Conservation (phyloP, 495 filamentous ascomycete genomes). For the Cenococcum geophilum region DNA sequence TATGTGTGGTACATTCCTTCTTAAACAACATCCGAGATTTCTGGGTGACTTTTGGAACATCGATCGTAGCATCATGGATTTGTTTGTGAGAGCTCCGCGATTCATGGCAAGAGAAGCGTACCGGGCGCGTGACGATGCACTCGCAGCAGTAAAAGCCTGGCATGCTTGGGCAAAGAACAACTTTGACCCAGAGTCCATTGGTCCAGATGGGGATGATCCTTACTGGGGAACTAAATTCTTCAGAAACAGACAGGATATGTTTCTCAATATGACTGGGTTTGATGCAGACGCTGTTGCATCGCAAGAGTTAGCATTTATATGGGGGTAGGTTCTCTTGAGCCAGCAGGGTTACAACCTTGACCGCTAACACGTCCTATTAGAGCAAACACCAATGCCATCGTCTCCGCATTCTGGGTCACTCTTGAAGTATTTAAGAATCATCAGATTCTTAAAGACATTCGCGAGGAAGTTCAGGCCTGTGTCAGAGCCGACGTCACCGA, state of each 20-base stretch:
- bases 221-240: conserved; percentile 37
- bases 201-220: conserved; percentile 31
- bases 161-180: conserved; percentile 33
- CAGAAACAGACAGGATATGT: conserved; percentile 32
- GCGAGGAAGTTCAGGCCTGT: neutral
- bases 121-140: conserved; percentile 23
- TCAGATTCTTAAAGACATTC: neutral
- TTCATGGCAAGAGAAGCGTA: conserved; percentile 32
- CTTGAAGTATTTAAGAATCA: neutral
- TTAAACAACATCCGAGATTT: conserved; percentile 32
- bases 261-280: conserved; percentile 33
- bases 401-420: conserved; percentile 1
- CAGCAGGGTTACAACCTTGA: too few relatives aligned
- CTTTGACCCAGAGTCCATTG: conserved; percentile 9
- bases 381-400: neutral
- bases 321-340: conserved; percentile 34
- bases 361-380: neutral
- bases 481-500: too few relatives aligned
- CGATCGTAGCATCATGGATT: conserved; percentile 15
- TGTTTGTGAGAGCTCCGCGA: conserved; percentile 3
- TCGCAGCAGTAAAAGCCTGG: conserved; percentile 31
- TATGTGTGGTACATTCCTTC: conserved; percentile 34
- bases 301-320: conserved; percentile 32
- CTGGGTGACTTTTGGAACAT: conserved; percentile 34
- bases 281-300: conserved; percentile 34